A percentile compares a stretch with the other conserved stretches of the same genome.
phyloP scores from a whole-genome alignment of 257 asterid genomes.

The Linaria vulgaris region DNA sequence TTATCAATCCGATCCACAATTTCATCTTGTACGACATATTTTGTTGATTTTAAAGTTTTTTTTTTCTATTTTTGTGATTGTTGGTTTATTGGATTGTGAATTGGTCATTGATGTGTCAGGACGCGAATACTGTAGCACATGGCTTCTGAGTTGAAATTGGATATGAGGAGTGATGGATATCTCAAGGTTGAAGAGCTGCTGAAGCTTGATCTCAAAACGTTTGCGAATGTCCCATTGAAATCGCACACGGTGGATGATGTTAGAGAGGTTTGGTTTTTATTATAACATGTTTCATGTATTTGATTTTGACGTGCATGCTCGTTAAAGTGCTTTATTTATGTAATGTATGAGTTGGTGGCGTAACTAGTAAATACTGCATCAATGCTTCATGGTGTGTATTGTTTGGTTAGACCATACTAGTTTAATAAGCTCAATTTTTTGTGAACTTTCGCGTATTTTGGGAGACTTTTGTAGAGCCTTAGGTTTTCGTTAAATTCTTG shows the following conservation, averaged over 20 bases:
- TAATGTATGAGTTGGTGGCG: too few species aligned
- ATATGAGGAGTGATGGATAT: conserved; percentile 87
- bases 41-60: background rate
- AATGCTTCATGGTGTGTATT: too few species aligned
- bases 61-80: background rate
- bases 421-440: too few species aligned
- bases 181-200: conserved; percentile 81
- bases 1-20: too few species aligned
- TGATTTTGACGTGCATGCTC: background rate
- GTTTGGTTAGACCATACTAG: too few species aligned
- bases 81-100: conserved; percentile 3
- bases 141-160: conserved; percentile 82
- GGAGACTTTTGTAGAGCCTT: too few species aligned
- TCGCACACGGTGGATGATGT: conserved; percentile 78
- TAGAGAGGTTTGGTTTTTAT: conserved; percentile 62
- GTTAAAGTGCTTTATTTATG: background rate
- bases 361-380: too few species aligned
- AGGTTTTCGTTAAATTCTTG: too few species aligned
- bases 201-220: conserved; percentile 71
- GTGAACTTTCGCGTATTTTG: too few species aligned
- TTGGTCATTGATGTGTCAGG: conserved; percentile 37
- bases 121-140: conserved; percentile 83
- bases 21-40: background rate
- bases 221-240: conserved; percentile 57
- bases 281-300: background rate